Base-by-base conservation (phyloP, 768 basidiomycete genomes). In the Rhizopogon sp. region DNA sequence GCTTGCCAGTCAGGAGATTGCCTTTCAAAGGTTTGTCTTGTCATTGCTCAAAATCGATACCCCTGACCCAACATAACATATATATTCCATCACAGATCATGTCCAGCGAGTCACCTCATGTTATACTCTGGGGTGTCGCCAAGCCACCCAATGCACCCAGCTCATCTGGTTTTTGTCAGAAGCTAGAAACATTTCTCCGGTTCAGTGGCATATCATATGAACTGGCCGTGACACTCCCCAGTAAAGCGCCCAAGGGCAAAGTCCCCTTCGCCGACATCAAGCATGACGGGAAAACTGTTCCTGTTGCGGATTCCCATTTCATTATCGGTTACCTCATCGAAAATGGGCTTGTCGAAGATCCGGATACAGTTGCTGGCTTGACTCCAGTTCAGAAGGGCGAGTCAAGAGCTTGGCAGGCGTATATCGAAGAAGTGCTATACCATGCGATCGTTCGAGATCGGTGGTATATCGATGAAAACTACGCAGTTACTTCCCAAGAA, bases 341-440 rank as follows among this genome's bases (percentile, higher is more conserved):
- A 17, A 57, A 59, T 1, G 56, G 44, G 10, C 54, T 72, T 10
- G 22, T 62, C 51, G 54, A 59, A 25, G 69, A 72, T 43, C 68
- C 66, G 3, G 70, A 71, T 39, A 55, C 62, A 5, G 33, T 58
- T 16, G 70, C 66, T 0, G 57, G 57, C 6, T 42, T 71, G 56
- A 65, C 71, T 4, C 13, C 61, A 1, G 57, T 31, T 20, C 68
- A 72, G 55, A 62, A 20, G 46, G 70, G 63, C 43, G 70, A 71
- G 45, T 71, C 71, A 25, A 60, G 71, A 53, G 71, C 71, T 14
- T 70, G 68, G 50, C 69, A 71, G 33, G 68, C 61, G 11, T 71
- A 62, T 43, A 22, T 71, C 28, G 70, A 71, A 52, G 70, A 71
- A 31, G 6, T 64, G 46, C 9, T 72, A 55, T 71, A 71, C 31